Evolutionary conservation across 2,329 filamentous ascomycete species (phyloP).

Genomic region (Annulohypoxylon truncatum): DNA sequence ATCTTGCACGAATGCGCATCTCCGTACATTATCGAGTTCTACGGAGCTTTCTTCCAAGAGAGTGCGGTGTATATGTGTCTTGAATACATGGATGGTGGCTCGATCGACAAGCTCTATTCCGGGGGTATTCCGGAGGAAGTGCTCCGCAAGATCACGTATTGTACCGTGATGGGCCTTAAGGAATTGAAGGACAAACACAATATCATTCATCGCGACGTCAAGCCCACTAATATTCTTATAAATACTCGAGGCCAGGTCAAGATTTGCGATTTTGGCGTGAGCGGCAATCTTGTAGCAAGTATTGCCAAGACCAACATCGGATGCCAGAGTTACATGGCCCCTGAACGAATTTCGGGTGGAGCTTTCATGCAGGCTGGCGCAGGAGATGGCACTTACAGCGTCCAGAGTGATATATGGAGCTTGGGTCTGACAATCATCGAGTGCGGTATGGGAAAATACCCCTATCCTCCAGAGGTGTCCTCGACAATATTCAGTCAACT

Average conservation of each 20-base stretch:
- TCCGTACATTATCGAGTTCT: constrained; percentile 98
- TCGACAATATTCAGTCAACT: constrained; percentile 98
- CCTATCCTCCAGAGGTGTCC: constrained; percentile 96
- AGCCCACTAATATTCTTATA: constrained; percentile 97
- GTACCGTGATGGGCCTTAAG: constrained; percentile 91
- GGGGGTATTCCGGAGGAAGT: constrained; percentile 91
- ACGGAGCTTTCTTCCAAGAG: constrained; percentile 98
- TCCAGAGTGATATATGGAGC: constrained; percentile 98
- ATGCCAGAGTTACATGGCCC: constrained; percentile 99
- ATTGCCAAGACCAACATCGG: constrained; percentile 99
- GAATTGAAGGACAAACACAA: constrained; percentile 97
- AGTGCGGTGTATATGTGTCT: constrained; percentile 99
- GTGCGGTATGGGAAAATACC: constrained; percentile 93
- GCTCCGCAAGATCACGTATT: constrained; percentile 88
- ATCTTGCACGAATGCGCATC: constrained; percentile 95
- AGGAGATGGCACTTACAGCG: constrained; percentile 91
- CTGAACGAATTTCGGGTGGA: constrained; percentile 91
- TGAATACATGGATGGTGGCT: constrained; percentile 98
- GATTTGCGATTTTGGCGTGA: constrained; percentile 98
- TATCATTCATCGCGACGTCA: constrained; percentile 98
- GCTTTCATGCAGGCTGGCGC: constrained; percentile 77
- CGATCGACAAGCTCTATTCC: constrained; percentile 93
- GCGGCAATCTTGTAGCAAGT: constrained; percentile 94
- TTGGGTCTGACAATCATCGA: constrained; percentile 94
- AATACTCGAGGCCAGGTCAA: constrained; percentile 94